Conservation (phyloP, 768 basidiomycete genomes). For the Lentinula raphanica region DNA sequence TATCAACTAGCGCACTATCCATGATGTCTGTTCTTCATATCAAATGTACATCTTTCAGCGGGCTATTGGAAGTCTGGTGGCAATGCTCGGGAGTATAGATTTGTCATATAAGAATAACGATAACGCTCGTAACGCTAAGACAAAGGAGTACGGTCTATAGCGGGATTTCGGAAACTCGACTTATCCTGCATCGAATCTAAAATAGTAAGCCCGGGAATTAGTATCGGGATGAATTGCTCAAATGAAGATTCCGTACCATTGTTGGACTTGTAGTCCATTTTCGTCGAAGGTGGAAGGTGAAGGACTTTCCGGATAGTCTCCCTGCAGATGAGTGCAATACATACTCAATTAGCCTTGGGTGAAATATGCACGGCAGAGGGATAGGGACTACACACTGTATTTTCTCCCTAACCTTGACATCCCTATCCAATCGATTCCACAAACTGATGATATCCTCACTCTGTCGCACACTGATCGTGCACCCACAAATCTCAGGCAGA, state of each 20-base stretch:
- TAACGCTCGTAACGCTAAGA: slow-evolving; percentile 5
- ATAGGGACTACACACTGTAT: slow-evolving; percentile 57
- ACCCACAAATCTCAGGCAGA: slow-evolving; percentile 87
- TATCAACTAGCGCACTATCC: not conserved
- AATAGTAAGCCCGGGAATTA: not conserved
- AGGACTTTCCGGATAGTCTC: slow-evolving; percentile 77
- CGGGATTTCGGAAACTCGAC: slow-evolving; percentile 74
- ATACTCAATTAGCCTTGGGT: not conserved
- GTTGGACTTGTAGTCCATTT: slow-evolving; percentile 95
- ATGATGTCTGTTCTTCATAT: no score
- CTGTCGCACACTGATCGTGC: slow-evolving; percentile 89
- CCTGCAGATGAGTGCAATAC: slow-evolving; percentile 32
- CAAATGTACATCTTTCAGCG: not conserved
- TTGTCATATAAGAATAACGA: slow-evolving; percentile 1
- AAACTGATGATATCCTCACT: slow-evolving; percentile 91
- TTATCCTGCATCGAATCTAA: slow-evolving; percentile 89
- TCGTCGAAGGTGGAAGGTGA: slow-evolving; percentile 67
- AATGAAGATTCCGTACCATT: slow-evolving; percentile 47
- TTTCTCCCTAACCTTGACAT: slow-evolving; percentile 69
- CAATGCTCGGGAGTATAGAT: no score
- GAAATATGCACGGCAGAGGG: no score
- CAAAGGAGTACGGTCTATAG: slow-evolving; percentile 39
- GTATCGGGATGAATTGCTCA: slow-evolving; percentile 4
- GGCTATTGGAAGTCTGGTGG: no score
- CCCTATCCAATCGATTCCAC: slow-evolving; percentile 85